These are phyloP conservation scores for Talaromyces liani DNA, from an alignment of 495 filamentous ascomycete genomes.

Conservation along the genomic window DNA sequence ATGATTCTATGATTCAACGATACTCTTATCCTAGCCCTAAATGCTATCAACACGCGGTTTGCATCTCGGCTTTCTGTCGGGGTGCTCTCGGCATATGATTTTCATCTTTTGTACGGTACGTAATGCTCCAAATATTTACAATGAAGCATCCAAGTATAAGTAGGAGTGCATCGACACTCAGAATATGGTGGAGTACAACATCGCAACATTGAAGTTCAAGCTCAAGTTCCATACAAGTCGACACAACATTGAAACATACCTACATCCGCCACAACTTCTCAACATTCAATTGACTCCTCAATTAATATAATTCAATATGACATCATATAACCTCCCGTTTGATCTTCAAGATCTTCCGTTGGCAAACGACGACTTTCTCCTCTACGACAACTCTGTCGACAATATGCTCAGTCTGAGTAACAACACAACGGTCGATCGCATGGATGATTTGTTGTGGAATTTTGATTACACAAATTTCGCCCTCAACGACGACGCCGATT, in stretches of 20 bases:
- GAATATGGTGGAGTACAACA: not conserved
- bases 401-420: not conserved
- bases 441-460: slow-evolving; percentile 2
- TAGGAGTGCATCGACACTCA: not conserved
- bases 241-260: too few species aligned
- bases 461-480: slow-evolving; percentile 1
- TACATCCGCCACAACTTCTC: not conserved
- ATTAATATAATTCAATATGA: not conserved
- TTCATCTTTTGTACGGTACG: not conserved
- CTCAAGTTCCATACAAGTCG: not conserved
- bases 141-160: not conserved
- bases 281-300: not conserved
- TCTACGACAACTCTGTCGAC: not conserved
- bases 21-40: not conserved
- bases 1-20: not conserved
- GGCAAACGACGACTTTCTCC: slow-evolving; percentile 4
- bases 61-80: not conserved
- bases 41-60: not conserved
- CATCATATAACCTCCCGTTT: not conserved
- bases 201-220: not conserved
- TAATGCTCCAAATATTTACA: not conserved
- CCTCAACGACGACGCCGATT: not conserved
- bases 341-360: not conserved
- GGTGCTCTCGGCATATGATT: not conserved
- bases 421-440: not conserved